A percentile compares a stretch with the other conserved stretches of the same genome.
These are phyloP conservation scores for Elsinoe necatrix DNA, from an alignment of 2,329 filamentous ascomycete species.

Conservation along the genomic window DNA sequence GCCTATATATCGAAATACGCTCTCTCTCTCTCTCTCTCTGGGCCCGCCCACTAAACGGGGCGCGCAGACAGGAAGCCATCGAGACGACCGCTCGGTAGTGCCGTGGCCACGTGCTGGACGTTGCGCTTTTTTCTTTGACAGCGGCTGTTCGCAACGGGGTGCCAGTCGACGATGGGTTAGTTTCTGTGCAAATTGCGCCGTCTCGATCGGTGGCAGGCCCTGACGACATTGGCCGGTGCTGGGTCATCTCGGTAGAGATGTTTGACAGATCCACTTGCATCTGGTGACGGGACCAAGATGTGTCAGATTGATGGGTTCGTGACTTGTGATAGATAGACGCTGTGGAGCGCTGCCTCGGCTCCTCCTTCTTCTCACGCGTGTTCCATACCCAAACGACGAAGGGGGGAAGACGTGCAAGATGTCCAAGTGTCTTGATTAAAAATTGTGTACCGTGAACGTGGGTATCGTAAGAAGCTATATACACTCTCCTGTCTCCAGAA, in stretches of 20 bases:
- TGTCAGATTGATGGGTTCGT: not conserved
- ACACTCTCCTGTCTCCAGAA: not conserved
- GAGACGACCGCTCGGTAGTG: not conserved
- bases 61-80: not conserved
- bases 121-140: not conserved
- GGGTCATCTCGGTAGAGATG: not conserved
- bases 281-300: not conserved
- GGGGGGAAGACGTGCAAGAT: not conserved
- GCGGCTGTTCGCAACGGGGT: not conserved
- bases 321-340: not conserved
- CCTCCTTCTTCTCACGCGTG: not conserved
- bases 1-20: not conserved
- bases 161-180: no score
- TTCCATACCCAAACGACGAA: not conserved
- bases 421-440: constrained; percentile 9
- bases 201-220: not conserved
- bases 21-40: not conserved
- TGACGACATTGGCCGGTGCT: not conserved
- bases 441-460: constrained; percentile 4
- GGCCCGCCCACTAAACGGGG: no score
- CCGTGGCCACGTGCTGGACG: not conserved
- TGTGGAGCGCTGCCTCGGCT: not conserved
- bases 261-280: not conserved
- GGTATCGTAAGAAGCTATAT: constrained; percentile 14
- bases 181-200: not conserved